Evolutionary conservation across 1,284 basidiomycete species (phyloP), one percentile per base, ranked within the genome.

Genomic region (Boletus hoseneyae): DNA sequence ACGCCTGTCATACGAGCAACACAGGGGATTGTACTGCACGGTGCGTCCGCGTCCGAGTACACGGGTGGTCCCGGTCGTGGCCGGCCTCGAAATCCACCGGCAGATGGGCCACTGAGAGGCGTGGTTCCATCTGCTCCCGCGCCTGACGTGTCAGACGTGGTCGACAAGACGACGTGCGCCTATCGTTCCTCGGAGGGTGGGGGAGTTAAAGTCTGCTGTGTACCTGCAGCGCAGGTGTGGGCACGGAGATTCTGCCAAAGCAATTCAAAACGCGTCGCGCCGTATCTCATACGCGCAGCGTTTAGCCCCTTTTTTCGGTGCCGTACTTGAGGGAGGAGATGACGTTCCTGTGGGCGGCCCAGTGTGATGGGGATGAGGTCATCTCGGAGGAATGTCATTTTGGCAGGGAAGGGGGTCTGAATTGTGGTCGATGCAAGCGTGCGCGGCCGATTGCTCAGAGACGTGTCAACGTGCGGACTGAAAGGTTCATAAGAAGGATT

Each of bases 241-340:
- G 72, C 35, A 51, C 54, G 2, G 70, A 67, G 2, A 45, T 47
- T 4, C 59, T 76, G 42, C 57, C 56, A 7, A 60, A 59, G n/a
- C 23, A 18, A 2, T 59, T 63, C n/a, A n/a, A 58, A 63, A 30
- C 29, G 44, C 1, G 52, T 75, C 15, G 68, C 70, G 13, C 70
- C 72, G 3, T 64, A 70, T 45, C 70, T 73, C 15, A 80, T 76
- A 1, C 65, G 78, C 29, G 64, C 73, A 6, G 79, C 76, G 2
- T 65, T 81, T 15, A 69, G 73, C n/a, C 78, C 75, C 0, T 59
- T 80, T 81, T 80, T 50, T 62, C 73, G 0, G 70, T 76, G 16
- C 67, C 73, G 10, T 77, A 73, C 51, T 47, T 77, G 50, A 72
- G 77, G 51, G 53, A 58, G 5, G 60, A 69, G 13, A n/a, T n/a